Base-by-base conservation (phyloP, 179 eudicot species). In the Silene coronaria region DNA sequence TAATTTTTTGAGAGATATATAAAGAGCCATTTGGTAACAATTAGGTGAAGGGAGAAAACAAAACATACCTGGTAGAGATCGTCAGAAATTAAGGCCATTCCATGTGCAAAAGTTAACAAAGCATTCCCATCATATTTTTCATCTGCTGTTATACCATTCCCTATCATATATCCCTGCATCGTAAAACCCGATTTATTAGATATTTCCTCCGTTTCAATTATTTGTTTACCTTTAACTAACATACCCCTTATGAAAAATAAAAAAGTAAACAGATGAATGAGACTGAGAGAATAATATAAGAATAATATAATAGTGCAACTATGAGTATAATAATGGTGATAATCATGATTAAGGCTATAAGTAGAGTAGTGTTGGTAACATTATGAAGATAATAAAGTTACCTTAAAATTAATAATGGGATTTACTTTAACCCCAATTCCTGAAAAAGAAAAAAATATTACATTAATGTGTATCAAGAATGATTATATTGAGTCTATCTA, bases 11-110 rank as follows among this genome's bases (percentile, higher is more conserved):
- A 34, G 7, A 34, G 1, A 34, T 34, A 9, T 8, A 38, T 38
- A 28, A 1, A 28, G 3, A 28, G 3, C 32, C 32, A 28, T 28
- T 28, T 28, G 32, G 32, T 38, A 3, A 51, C 6, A 13, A 51
- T 53, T 53, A 3, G 58, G 17, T 5, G n/a, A 28, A 38, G 13
- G 17, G 58, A 3, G 53, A 26, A 30, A n/a, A 42, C 38, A 10
- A 23, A 3, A 2, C 77, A 13, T 45, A 93, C 98, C 82, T 76
- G 70, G 80, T 70, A 94, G 58, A 95, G 87, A 27, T 90, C 89
- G 75, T 95, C 95, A 17, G 99, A 88, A 34, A 95, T 95, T 72
- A 95, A 88, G 69, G 92, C 99, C 97, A 95, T 92, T 30, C 98
- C 98, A 81, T 94, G 98, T 32, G 84, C 90, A 80, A 94, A 94